Percentiles rank a stretch among this genome's conserved stretches.
These are phyloP conservation scores for Ehretia macrophylla DNA, from an alignment of 257 asterid genomes.

Conservation along the genomic window DNA sequence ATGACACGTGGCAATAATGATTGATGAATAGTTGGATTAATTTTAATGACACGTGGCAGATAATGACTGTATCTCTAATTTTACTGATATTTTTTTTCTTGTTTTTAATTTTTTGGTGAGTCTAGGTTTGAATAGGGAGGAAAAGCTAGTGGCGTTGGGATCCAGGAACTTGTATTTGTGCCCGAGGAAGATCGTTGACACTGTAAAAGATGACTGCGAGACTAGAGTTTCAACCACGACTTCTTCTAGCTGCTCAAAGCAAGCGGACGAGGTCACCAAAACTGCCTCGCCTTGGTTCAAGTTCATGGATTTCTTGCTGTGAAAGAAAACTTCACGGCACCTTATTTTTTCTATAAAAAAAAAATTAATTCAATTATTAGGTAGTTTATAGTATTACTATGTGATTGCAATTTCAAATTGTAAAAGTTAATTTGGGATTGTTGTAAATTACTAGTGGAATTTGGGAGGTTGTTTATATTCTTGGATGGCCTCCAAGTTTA, in stretches of 20 bases:
- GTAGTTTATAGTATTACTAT: not conserved
- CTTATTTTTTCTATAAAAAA: too few relatives aligned
- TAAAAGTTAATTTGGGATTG: not conserved
- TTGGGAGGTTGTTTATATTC: not conserved
- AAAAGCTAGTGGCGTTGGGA: constrained; percentile 58
- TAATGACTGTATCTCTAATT: not conserved
- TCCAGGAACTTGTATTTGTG: constrained; percentile 77
- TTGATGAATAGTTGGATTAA: not conserved
- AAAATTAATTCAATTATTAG: not conserved
- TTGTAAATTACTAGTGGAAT: constrained; percentile 3
- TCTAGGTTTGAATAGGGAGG: constrained; percentile 63
- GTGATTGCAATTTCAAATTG: not conserved
- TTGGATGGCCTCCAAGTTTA: not conserved
- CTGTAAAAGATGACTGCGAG: constrained; percentile 8
- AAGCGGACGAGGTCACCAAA: constrained; percentile 39
- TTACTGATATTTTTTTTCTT: not conserved
- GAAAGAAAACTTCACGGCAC: too few relatives aligned
- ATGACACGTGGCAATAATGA: not conserved
- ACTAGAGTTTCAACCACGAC: constrained; percentile 21
- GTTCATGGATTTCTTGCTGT: constrained; percentile 57
- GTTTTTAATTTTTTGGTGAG: not conserved
- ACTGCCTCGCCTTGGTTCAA: constrained; percentile 45
- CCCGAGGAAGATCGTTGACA: constrained; percentile 22
- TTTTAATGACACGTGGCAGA: not conserved
- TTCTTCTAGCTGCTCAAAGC: constrained; percentile 48